Evolutionary conservation across 352 stramenopile species (phyloP), one percentile per base, ranked within the genome.

Genomic region (Globisporangium spinosum): DNA sequence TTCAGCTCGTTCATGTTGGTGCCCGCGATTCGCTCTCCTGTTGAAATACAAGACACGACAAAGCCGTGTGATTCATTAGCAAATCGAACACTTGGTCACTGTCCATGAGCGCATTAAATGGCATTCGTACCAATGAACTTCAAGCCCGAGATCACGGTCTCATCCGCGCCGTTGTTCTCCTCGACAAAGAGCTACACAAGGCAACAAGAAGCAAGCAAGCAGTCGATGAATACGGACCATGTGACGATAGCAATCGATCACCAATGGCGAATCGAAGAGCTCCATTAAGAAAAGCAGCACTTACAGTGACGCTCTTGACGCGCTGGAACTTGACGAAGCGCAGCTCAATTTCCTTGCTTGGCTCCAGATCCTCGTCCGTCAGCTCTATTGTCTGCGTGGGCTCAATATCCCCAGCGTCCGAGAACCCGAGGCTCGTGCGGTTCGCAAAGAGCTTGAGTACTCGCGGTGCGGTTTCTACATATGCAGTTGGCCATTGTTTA

Each of bases 1-100:
- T 94, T 94, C 38, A 94, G 77, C 58, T 93, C 86, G 70, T 91
- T 91, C 83, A 94, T 90, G 78, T 94, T 94, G 40, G 83, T 94
- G 32, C 86, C 86, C 6, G 85, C 84, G 23, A 94, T 82, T 51
- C 58, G 68, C 62, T 93, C 85, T 40, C 85, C 85, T 93, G 53
- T 38, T 40, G 25, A 4, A 4, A 20, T 34, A 34, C 53, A 35
- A 22, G 29, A 1, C 23, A 32, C 29, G 29, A 32, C 29, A 32
- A 32, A 38, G 17, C 17, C 55, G 17, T 7, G 25, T 17, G 23
- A 9, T 6, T 38, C 25, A 17, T 60, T 20, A 60, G 17, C 13
- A 10, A 15, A 20, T n/a, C 29, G 15, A 17, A 17, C 3, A 3
- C 15, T 25, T 34, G 9, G 9, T 45, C 29, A 10, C 8, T 12